A percentile compares a stretch with the other conserved stretches of the same genome.
Conservation (phyloP, 2,329 filamentous ascomycete species). For the Corynespora cassiicola region DNA sequence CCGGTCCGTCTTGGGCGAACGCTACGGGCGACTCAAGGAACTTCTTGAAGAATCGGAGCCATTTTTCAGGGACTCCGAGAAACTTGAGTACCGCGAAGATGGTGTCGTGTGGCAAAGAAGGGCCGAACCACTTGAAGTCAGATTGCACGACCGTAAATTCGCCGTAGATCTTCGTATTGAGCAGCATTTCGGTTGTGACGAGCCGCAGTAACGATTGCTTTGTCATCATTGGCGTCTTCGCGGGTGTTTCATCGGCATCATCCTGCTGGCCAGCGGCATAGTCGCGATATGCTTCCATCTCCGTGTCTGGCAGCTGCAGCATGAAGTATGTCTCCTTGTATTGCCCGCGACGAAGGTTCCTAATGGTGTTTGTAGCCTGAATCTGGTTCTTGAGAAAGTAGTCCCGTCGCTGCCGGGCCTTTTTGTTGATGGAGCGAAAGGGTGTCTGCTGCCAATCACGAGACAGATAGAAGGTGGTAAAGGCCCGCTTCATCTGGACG, state of each 20-base stretch:
- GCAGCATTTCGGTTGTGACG: conserved; percentile 61
- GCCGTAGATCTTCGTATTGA: conserved; percentile 56
- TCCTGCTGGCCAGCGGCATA: conserved; percentile 51
- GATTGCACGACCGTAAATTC: conserved; percentile 62
- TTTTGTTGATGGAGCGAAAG: conserved; percentile 37
- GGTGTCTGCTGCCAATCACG: conserved; percentile 50
- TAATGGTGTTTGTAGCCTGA: conserved; percentile 35
- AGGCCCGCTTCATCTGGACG: conserved; percentile 53
- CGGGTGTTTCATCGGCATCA: conserved; percentile 19
- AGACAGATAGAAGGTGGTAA: conserved; percentile 46
- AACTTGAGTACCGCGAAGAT: conserved; percentile 34
- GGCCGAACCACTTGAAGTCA: conserved; percentile 55
- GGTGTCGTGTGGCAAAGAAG: conserved; percentile 31
- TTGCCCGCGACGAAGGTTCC: conserved; percentile 35
- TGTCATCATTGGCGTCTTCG: conserved; percentile 53
- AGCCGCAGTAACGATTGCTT: conserved; percentile 66
- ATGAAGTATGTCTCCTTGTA: conserved; percentile 61
- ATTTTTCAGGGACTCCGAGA: conserved; percentile 30
- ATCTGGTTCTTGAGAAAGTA: conserved; percentile 48
- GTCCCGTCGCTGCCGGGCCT: conserved; percentile 50
- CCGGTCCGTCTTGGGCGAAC: conserved; percentile 61
- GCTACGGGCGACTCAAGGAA: conserved; percentile 63
- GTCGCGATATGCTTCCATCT: conserved; percentile 45
- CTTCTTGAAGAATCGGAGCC: conserved; percentile 35
- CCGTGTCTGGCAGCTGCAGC: conserved; percentile 58